Base-by-base conservation (phyloP, 306 rosid species). In the Vigna hirtella region DNA sequence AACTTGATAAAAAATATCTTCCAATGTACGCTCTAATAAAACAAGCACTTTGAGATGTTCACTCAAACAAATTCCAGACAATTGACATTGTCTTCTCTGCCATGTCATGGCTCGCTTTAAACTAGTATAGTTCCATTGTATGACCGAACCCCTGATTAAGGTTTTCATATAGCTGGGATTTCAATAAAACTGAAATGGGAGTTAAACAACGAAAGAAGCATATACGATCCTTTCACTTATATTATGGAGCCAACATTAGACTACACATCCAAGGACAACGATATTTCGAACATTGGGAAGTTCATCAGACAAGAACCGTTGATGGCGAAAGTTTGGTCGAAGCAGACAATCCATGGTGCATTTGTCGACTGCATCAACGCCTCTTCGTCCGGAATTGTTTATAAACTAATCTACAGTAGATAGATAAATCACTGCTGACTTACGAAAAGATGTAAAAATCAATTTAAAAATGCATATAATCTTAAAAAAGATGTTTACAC, bases 301-400 rank as follows among this genome's bases (percentile, higher is more conserved):
- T 42, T 66, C 51, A 40, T 40, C 51, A 40, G 52, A 18, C 52
- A 66, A 16, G 26, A 42, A 66, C 16, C 53, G 12, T 66, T 66
- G 71, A 1, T 36, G 49, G 26, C 9, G 49, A 47, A 64, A 26
- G 18, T 59, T 26, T 59, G 4, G 47, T 16, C 15, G 40, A 64
- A 9, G 70, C 50, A 36, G 70, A n/a, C 43, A 42, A 32, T 43
- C 45, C 72, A 66, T 6, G 72, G 53, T 5, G 24, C 59, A 47
- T 47, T 15, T 68, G 40, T 15, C 57, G 48, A 68, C 22, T 24
- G 26, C 57, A 15, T 49, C 59, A 69, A 26, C 43, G 58, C 59
- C 24, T 69, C 58, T 48, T 48, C 8, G 9, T 4, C 36, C 43
- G 14, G 58, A 69, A 69, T 26, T 47, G 26, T 24, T 67, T 20